These are phyloP conservation scores for Lasiodiplodia theobromae DNA, from an alignment of 2,329 filamentous ascomycete species.

Conservation along the genomic window DNA sequence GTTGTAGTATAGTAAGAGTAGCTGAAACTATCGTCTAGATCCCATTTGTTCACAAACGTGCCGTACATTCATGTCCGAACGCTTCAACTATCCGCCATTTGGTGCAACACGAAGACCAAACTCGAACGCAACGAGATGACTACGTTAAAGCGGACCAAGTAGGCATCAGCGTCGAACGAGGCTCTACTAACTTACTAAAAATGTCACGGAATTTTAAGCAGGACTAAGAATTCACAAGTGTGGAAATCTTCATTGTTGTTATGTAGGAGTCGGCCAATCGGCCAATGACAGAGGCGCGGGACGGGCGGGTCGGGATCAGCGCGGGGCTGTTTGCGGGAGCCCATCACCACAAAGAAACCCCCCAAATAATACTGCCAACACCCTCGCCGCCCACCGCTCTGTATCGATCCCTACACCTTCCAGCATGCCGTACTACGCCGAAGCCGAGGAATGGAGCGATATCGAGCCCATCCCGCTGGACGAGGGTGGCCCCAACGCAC, in stretches of 20 bases:
- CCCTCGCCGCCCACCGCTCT: neutral
- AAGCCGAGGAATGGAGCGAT: slow-evolving; percentile 82
- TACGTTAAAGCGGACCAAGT: no score
- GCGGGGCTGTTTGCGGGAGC: slow-evolving; percentile 19
- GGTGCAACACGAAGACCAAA: no score
- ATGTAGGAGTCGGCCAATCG: neutral
- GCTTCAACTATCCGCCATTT: no score
- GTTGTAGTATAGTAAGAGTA: no score
- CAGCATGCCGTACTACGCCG: slow-evolving; percentile 59
- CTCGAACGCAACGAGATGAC: no score
- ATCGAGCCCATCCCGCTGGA: slow-evolving; percentile 82
- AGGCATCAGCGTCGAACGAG: no score
- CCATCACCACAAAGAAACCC: slow-evolving; percentile 11
- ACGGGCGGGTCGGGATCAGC: neutral
- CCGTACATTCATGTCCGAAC: no score
- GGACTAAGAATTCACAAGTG: no score
- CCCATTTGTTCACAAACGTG: no score
- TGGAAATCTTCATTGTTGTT: neutral
- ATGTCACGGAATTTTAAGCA: no score
- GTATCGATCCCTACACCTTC: neutral
- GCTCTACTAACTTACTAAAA: no score
- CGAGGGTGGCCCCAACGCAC: slow-evolving; percentile 76
- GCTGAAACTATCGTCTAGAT: no score
- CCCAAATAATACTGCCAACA: neutral
- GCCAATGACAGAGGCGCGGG: slow-evolving; percentile 1